Evolutionary conservation across 176 grass and related monocot species (phyloP).

Genomic region (Pontederia paniculata): DNA sequence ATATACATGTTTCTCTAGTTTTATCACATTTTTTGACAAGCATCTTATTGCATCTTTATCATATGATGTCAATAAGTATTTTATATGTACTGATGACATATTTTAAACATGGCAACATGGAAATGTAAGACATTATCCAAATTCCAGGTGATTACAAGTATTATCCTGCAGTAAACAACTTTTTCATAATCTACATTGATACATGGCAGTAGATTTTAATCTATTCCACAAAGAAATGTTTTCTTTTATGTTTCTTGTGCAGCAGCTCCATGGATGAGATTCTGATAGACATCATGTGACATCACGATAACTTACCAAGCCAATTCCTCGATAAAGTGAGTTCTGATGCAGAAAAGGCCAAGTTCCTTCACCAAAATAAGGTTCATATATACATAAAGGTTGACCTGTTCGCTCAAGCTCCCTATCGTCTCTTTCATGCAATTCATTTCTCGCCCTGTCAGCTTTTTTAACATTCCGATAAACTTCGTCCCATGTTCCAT

Average conservation of each 20-base stretch:
- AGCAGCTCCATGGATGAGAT: not conserved
- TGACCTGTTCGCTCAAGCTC: constrained; percentile 97
- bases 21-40: not conserved
- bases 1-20: not conserved
- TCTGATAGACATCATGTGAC: not conserved
- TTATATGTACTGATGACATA: too few species aligned
- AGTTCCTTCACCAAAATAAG: constrained; percentile 86
- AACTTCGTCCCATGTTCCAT: constrained; percentile 99
- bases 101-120: too few species aligned
- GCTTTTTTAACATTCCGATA: constrained; percentile 95
- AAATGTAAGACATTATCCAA: too few species aligned
- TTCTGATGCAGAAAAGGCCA: constrained; percentile 88
- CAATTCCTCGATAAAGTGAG: constrained; percentile 93
- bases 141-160: too few species aligned
- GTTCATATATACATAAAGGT: constrained; percentile 93
- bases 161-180: too few species aligned
- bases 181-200: too few species aligned
- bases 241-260: too few species aligned
- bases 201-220: too few species aligned
- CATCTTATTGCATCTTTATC: too few species aligned
- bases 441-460: constrained; percentile 77
- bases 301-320: constrained; percentile 52
- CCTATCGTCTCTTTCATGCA: constrained; percentile 90
- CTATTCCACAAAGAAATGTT: too few species aligned
- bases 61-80: too few species aligned